A percentile compares a stretch with the other conserved stretches of the same genome.
Conservation (phyloP, 768 basidiomycete genomes). For the Omphalotus guepiniiformis region DNA sequence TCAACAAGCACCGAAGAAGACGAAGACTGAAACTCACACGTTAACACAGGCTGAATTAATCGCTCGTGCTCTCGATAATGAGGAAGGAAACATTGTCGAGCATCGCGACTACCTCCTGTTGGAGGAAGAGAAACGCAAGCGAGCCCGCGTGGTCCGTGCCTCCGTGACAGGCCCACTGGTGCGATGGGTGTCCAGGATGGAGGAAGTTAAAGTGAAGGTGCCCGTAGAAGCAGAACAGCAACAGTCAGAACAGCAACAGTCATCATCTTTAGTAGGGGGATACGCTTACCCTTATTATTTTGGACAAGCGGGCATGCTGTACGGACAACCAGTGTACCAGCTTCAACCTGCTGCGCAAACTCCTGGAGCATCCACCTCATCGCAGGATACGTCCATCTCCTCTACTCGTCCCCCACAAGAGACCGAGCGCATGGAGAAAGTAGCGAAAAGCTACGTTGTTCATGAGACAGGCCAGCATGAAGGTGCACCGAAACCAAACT, state of each 20-base stretch:
- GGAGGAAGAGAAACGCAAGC: constrained; percentile 80
- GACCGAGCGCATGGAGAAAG: constrained; percentile 35
- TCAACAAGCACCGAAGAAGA: constrained; percentile 55
- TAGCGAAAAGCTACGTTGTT: constrained; percentile 66
- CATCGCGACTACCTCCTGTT: constrained; percentile 74
- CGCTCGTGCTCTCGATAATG: constrained; percentile 76
- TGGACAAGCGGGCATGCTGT: neutral
- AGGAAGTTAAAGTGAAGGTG: constrained; percentile 47
- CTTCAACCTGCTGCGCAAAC: neutral
- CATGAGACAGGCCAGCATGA: constrained; percentile 41
- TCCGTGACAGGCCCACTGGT: constrained; percentile 62
- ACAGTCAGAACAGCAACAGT: constrained; percentile 34
- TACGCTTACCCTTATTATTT: neutral
- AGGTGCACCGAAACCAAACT: constrained; percentile 43
- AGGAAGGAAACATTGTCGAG: constrained; percentile 78
- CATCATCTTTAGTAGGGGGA: constrained; percentile 29
- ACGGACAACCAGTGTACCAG: neutral
- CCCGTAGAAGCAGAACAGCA: constrained; percentile 16
- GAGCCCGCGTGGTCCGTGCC: constrained; percentile 59
- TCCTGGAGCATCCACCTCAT: constrained; percentile 13
- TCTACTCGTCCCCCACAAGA: constrained; percentile 7
- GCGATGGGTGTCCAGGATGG: constrained; percentile 65
- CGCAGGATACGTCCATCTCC: constrained; percentile 20
- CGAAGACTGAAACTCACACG: constrained; percentile 44
- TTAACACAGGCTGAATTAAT: constrained; percentile 84